Evolutionary conservation across 768 basidiomycete species (phyloP), one percentile per base, ranked within the genome.

Genomic region (Cubamyces sp.): DNA sequence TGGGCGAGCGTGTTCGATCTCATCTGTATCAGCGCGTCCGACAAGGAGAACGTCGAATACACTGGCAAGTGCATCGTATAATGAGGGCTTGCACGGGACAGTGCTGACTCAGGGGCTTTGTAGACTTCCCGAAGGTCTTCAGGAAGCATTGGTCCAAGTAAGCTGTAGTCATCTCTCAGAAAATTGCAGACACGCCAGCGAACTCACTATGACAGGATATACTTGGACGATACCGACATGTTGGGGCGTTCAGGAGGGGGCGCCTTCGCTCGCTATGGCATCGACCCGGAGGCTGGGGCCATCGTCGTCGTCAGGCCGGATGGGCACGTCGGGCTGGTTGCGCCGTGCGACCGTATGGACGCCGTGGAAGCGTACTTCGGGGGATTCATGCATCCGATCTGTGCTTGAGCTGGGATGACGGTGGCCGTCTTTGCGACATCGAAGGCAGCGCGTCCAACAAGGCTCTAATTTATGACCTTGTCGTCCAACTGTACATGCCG

Each of bases 121-220:
- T 34, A 53, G 79, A 80, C 43, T 64, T 87, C 9, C 84, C 85
- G 1, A 61, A 66, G 45, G 54, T 77, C 7, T 73, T 87, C 61
- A 74, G 83, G 57, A 70, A 78, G 15, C 85, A 87, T 70, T 87
- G 85, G 85, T 80, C 84, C 0, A 86, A 81, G 86, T 86, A 47
- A 52, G 79, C 9, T 11, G 34, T 60, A 8, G 19, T n/a, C 25
- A 14, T 9, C 9, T 45, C 19, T 16, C 26, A 15, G 7, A 11
- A 34, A 1, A 11, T 14, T 14, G 11, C n/a, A 7, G 19, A 43
- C 12, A 11, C n/a, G 15, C 23, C 7, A 8, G 11, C 55, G 54
- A 60, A 48, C 28, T 4, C 26, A 2, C 23, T 8, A 19, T 1
- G 11, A 2, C 26, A 90, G 88, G 71, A 81, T 87, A 6, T 75